Conservation (phyloP, 73 alveolate genomes). For the Paramecium bursaria region DNA sequence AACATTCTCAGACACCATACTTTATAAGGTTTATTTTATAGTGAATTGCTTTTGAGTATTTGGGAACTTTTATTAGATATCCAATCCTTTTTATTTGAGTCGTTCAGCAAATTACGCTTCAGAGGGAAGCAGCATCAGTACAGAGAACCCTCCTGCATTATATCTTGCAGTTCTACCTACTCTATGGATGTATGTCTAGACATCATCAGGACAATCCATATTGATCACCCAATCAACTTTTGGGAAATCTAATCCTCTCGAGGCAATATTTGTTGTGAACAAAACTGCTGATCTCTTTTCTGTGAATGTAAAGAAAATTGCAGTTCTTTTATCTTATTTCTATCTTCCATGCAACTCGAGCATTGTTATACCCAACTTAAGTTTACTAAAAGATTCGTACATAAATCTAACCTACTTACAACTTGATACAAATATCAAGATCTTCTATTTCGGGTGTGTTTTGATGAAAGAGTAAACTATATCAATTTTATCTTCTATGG, state of each 20-base stretch:
- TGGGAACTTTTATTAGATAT: slow-evolving; percentile 84
- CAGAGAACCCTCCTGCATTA: slow-evolving; percentile 95
- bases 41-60: slow-evolving; percentile 85
- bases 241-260: slow-evolving; percentile 96
- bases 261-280: slow-evolving; percentile 91
- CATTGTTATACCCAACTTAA: slow-evolving; percentile 78
- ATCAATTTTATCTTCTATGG: slow-evolving; percentile 90
- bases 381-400: slow-evolving; percentile 81
- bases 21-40: slow-evolving; percentile 83
- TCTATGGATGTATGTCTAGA: slow-evolving; percentile 91
- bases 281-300: slow-evolving; percentile 86
- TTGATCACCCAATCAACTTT: slow-evolving; percentile 94
- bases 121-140: slow-evolving; percentile 84
- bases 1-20: slow-evolving; percentile 86
- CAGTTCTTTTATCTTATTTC: slow-evolving; percentile 88
- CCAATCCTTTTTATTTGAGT: slow-evolving; percentile 79
- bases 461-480: slow-evolving; percentile 91
- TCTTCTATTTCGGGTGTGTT: slow-evolving; percentile 88
- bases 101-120: slow-evolving; percentile 84
- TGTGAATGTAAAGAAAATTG: slow-evolving; percentile 86
- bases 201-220: slow-evolving; percentile 92
- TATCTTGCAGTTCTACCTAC: slow-evolving; percentile 97
- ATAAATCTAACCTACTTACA: slow-evolving; percentile 92
- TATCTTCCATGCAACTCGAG: slow-evolving; percentile 92
- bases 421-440: slow-evolving; percentile 84